Base-by-base conservation (phyloP, 2,329 filamentous ascomycete species). In the Aspergillus spinulosporus region DNA sequence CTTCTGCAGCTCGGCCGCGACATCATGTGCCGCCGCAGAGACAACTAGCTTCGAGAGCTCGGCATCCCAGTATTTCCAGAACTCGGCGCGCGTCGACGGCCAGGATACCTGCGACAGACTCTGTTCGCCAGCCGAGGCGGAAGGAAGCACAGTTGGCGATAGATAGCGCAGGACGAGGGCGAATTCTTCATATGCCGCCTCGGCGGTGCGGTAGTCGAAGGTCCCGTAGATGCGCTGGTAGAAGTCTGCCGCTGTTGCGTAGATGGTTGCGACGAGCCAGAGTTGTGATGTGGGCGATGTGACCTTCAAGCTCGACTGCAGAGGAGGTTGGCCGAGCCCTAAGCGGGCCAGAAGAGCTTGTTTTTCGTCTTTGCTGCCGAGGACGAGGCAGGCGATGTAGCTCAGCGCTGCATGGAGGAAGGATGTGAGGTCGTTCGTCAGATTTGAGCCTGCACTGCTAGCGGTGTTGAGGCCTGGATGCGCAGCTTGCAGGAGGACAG, bases 61-160 rank as follows among this genome's bases (percentile, higher is more conserved):
- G 6, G 66, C 63, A 29, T 73, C 71, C 71, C 71, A 73, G 57
- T 70, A 73, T 14, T 56, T 61, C 71, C 71, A 73, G 48, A 73
- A 73, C 1, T 61, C 66, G 40, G 64, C 60, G 5, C 71, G 68
- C 5, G 66, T 62, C 5, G 64, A 54, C 2, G 71, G 71, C 71
- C 71, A 73, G 4, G 60, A 60, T 1, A 65, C 67, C 1, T 61
- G n/a, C 0, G 69, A 63, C 6, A 72, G 47, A 12, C 4, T 9
- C 63, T 64, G 12, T 2, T 14, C n/a, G 14, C 21, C 21, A 6
- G 2, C 7, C 72, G 63, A n/a, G n/a, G 5, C 37, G 9, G 14
- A 11, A 2, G 69, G 65, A 5, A 72, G 49, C 11, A 64, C 64
- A 11, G 12, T 29, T 8, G 14, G 36, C 26, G n/a, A 1, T 8